phyloP scores from a whole-genome alignment of 768 basidiomycete species.

The Lentinus tigrinus region DNA sequence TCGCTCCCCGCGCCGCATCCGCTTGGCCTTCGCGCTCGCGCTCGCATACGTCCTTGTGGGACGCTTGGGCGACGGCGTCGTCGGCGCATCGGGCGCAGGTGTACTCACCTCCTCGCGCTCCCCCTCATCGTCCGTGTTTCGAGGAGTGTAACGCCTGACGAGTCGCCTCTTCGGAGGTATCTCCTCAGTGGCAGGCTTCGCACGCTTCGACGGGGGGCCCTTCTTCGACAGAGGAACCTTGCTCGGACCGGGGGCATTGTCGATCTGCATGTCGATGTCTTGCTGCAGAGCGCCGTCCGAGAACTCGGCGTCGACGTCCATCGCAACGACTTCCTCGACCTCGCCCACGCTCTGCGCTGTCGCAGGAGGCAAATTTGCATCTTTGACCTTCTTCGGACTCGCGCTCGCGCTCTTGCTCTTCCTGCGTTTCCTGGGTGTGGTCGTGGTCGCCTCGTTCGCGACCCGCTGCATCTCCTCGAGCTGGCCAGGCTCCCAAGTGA shows the following conservation, averaged over 20 bases:
- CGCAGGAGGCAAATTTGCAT: slow-evolving; percentile 11
- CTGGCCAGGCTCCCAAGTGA: slow-evolving; percentile 28
- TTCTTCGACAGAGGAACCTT: slow-evolving; percentile 1
- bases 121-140: slow-evolving; percentile 14
- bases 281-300: slow-evolving; percentile 6
- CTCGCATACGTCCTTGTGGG: slow-evolving; percentile 5
- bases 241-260: slow-evolving; percentile 18
- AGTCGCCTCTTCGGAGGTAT: slow-evolving; percentile 4
- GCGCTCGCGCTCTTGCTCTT: slow-evolving; percentile 11
- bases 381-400: slow-evolving; percentile 10
- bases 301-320: slow-evolving; percentile 11
- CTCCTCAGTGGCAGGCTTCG: background rate
- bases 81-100: background rate
- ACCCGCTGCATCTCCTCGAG: slow-evolving; percentile 31
- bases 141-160: slow-evolving; percentile 5
- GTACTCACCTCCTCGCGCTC: background rate
- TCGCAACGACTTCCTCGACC: slow-evolving; percentile 25
- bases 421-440: background rate
- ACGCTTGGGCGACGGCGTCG: background rate
- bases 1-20: background rate
- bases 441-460: slow-evolving; percentile 21
- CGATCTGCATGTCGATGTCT: slow-evolving; percentile 20
- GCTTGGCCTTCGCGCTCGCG: slow-evolving; percentile 3
- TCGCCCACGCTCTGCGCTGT: slow-evolving; percentile 26
- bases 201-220: slow-evolving; percentile 1